Evolutionary conservation across 345 rosid species (phyloP).

Genomic region (Arabidopsis suecica): DNA sequence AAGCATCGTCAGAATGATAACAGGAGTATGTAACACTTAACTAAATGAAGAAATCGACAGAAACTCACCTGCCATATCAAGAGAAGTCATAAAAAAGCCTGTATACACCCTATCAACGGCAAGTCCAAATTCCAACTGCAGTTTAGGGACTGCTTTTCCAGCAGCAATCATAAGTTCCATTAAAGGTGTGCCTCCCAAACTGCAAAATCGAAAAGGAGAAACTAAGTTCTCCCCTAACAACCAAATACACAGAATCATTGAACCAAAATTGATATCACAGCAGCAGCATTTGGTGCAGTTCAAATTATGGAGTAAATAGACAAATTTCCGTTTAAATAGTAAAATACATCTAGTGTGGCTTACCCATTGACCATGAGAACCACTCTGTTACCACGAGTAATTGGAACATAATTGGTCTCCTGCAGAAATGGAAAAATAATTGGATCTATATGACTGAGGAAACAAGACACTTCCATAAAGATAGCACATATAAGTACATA

Average conservation of each 20-base stretch:
- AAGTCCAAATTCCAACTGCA: slow-evolving; percentile 94
- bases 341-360: slow-evolving; percentile 34
- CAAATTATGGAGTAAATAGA: slow-evolving; percentile 2
- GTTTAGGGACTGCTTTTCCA: slow-evolving; percentile 87
- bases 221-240: neutral
- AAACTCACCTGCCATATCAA: slow-evolving; percentile 95
- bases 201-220: slow-evolving; percentile 42
- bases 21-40: slow-evolving; percentile 23
- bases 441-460: slow-evolving; percentile 6
- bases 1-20: slow-evolving; percentile 20
- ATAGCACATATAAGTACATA: slow-evolving; percentile 49
- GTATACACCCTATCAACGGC: slow-evolving; percentile 99
- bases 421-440: slow-evolving; percentile 52
- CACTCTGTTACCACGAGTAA: slow-evolving; percentile 87
- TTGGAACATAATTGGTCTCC: slow-evolving; percentile 96
- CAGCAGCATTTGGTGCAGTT: neutral
- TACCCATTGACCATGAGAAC: slow-evolving; percentile 97
- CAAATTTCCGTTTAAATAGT: slow-evolving; percentile 9
- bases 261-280: neutral
- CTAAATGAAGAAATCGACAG: slow-evolving; percentile 17
- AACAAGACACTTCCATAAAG: slow-evolving; percentile 14
- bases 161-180: slow-evolving; percentile 97
- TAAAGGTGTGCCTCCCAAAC: slow-evolving; percentile 88
- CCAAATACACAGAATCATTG: slow-evolving; percentile 13
- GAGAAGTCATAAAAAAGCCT: slow-evolving; percentile 96